Percentiles rank a stretch among this genome's conserved stretches.
phyloP scores from a whole-genome alignment of 495 filamentous ascomycete species.

The Cladorrhinum samala region DNA sequence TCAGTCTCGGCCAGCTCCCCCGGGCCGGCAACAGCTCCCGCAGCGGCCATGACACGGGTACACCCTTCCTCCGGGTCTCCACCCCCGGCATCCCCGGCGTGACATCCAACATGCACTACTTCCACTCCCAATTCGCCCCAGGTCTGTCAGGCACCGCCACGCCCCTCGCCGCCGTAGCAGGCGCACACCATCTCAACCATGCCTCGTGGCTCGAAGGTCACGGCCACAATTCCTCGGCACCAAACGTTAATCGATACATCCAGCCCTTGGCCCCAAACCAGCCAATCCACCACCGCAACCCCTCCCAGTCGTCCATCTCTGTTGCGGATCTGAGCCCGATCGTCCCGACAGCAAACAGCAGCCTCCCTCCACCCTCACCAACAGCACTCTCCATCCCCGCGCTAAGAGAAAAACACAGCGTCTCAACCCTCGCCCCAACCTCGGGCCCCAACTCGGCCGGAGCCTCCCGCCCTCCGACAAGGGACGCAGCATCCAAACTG shows the following conservation, averaged over 20 bases:
- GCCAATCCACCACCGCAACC: slow-evolving; percentile 32
- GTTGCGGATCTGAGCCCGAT: slow-evolving; percentile 28
- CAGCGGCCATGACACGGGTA: slow-evolving; percentile 46
- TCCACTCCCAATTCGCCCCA: slow-evolving; percentile 73
- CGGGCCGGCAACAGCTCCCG: slow-evolving; percentile 23
- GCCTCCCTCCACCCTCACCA: slow-evolving; percentile 2
- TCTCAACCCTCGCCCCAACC: slow-evolving; percentile 47
- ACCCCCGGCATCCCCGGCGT: slow-evolving; percentile 79
- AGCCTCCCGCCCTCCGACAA: slow-evolving; percentile 44
- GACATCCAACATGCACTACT: slow-evolving; percentile 84
- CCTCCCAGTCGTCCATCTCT: slow-evolving; percentile 41
- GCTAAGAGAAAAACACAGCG: slow-evolving; percentile 46
- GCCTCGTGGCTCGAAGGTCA: slow-evolving; percentile 35
- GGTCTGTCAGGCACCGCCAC: slow-evolving; percentile 81
- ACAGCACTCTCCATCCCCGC: slow-evolving; percentile 3
- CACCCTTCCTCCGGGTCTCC: slow-evolving; percentile 59
- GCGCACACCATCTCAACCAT: slow-evolving; percentile 42
- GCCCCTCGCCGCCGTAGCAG: slow-evolving; percentile 80
- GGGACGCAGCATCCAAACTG: slow-evolving; percentile 22
- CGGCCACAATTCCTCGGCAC: slow-evolving; percentile 25
- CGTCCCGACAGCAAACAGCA: slow-evolving; percentile 3
- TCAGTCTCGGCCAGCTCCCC: slow-evolving; percentile 25
- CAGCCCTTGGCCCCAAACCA: background rate
- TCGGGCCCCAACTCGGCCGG: slow-evolving; percentile 20
- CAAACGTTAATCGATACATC: slow-evolving; percentile 21